Base-by-base conservation (phyloP, 2,329 filamentous ascomycete genomes). In the Fusarium pseudocircinatum region DNA sequence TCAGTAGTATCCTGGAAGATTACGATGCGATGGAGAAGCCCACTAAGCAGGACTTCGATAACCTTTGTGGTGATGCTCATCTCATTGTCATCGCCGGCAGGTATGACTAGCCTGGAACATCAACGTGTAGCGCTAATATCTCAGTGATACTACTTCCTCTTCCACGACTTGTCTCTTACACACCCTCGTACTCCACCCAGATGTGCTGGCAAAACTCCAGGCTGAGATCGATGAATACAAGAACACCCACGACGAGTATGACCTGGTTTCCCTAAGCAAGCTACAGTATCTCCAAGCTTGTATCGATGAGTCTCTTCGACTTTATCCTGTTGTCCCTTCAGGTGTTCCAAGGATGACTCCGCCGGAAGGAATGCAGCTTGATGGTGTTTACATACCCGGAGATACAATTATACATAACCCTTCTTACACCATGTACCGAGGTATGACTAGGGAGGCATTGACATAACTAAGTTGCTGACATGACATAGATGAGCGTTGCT, bases 231-330 rank as follows among this genome's bases (percentile, higher is more conserved):
- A 75, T 7, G 60, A 59, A 7, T 75, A 68, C 15, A 52, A 42
- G 22, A 22, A 8, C 2, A 18, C 11, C 1, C 15, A 57, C 7
- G 12, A 63, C 3, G 15, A 58, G 3, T 36, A 43, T 0, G 61
- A 73, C 14, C 50, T 75, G 0, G 10, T 60, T 3, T 50, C 59
- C 0, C 22, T 75, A 5, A 26, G 57, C 1, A 67, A 73, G 16
- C 60, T 70, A 3, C 37, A 60, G 11, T 75, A 75, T n/a, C 50
- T 75, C 0, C 69, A 75, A 18, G 72, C 73, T 12, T 75, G 72
- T 24, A 75, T 75, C 1, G 72, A 75, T 2, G 73, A 75, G 15
- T 67, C 72, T 0, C 69, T 75, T 24, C 72, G 72, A 15, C 63
- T 75, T 10, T 40, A 58, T 20, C 72, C 73, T 1, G 65, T 72